These are phyloP conservation scores for Yamadazyma songkhlaensis DNA, from an alignment of 1,139 yeast genomes.

Conservation along the genomic window DNA sequence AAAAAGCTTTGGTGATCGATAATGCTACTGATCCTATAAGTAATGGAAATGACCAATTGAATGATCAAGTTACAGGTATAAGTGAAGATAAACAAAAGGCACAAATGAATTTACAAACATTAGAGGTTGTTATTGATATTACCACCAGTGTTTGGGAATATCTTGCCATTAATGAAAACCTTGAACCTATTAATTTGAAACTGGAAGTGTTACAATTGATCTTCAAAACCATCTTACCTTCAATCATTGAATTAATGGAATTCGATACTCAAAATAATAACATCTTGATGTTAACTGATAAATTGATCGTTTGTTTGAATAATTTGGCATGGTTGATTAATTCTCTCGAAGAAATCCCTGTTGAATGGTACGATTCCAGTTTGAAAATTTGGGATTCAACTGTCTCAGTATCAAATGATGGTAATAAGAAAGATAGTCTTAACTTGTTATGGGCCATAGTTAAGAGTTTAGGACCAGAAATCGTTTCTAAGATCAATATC, in stretches of 20 bases:
- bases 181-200: constrained; percentile 20
- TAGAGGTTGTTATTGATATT: constrained; percentile 72
- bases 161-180: constrained; percentile 29
- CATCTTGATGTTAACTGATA: constrained; percentile 40
- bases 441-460: constrained; percentile 64
- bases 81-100: constrained; percentile 41
- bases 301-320: constrained; percentile 65
- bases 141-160: constrained; percentile 74
- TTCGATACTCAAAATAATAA: constrained; percentile 26
- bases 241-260: constrained; percentile 35
- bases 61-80: constrained; percentile 24
- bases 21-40: constrained; percentile 36
- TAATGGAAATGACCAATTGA: constrained; percentile 22
- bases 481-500: constrained; percentile 18
- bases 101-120: constrained; percentile 54
- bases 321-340: constrained; percentile 60
- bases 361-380: constrained; percentile 32
- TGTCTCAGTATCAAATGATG: constrained; percentile 12
- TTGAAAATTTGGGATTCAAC: constrained; percentile 38
- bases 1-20: constrained; percentile 30
- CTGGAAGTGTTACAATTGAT: constrained; percentile 24
- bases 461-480: constrained; percentile 41
- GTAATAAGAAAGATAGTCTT: constrained; percentile 43
- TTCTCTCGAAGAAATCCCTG: constrained; percentile 31
- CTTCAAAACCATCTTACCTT: constrained; percentile 35